phyloP scores from a whole-genome alignment of 2,329 filamentous ascomycete species.

The Diaporthe australafricana region DNA sequence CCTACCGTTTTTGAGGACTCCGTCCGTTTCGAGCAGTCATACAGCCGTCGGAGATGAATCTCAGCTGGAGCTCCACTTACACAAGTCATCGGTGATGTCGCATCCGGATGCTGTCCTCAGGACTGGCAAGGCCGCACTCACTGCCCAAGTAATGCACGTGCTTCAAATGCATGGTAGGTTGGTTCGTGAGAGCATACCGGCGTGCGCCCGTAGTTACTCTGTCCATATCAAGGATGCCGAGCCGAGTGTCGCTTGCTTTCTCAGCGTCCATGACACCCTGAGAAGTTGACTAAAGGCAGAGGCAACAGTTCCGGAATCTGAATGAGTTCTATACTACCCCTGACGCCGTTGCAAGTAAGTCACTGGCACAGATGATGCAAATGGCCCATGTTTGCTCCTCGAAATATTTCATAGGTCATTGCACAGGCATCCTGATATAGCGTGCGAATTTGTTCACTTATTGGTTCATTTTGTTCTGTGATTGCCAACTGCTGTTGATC shows the following conservation, averaged over 20 bases:
- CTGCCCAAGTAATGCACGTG: not conserved
- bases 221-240: no score
- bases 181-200: not conserved
- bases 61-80: not conserved
- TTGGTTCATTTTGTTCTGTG: not conserved
- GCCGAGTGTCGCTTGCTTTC: not conserved
- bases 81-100: not conserved
- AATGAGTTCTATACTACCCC: no score
- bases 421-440: not conserved
- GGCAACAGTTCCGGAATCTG: not conserved
- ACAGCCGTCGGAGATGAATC: not conserved
- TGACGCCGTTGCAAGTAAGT: not conserved
- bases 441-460: not conserved
- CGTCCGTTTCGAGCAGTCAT: conserved; percentile 12
- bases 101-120: not conserved
- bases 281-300: not conserved
- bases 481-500: not conserved
- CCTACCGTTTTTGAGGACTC: conserved; percentile 2
- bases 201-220: not conserved
- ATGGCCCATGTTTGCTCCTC: not conserved
- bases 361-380: not conserved
- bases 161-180: no score
- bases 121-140: not conserved
- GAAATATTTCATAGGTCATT: not conserved
- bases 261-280: not conserved